phyloP scores from a whole-genome alignment of 306 rosid species.

The Geum urbanum region DNA sequence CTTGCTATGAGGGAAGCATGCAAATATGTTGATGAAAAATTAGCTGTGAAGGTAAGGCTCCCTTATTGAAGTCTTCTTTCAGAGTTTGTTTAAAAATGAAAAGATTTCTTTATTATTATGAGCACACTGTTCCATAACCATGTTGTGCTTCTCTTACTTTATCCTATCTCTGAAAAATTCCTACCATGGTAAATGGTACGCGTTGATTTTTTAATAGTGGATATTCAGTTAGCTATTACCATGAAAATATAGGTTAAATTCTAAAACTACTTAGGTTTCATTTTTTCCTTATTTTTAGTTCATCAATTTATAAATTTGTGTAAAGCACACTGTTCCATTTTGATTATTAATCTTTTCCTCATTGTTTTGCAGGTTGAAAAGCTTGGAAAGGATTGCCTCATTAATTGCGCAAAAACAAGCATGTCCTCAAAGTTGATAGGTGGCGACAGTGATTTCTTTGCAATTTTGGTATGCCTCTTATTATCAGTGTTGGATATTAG shows the following conservation, averaged over 20 bases:
- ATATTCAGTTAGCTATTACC: background rate
- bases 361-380: constrained; percentile 66
- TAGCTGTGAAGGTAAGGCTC: constrained; percentile 63
- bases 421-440: constrained; percentile 98
- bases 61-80: constrained; percentile 2
- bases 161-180: background rate
- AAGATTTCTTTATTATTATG: background rate
- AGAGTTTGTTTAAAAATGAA: constrained; percentile 6
- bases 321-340: constrained; percentile 14
- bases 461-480: constrained; percentile 59
- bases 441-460: constrained; percentile 91
- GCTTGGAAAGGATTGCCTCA: constrained; percentile 80
- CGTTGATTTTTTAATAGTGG: background rate
- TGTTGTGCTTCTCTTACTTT: background rate
- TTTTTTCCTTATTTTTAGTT: background rate
- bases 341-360: background rate
- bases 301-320: constrained; percentile 4
- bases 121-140: no score
- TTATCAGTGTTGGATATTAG: background rate
- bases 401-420: constrained; percentile 96
- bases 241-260: background rate
- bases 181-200: background rate
- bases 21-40: constrained; percentile 79
- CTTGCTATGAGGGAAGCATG: constrained; percentile 99
- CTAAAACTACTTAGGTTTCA: no score